phyloP scores from a whole-genome alignment of 805 yeast species.

The Clavispora asparagi region DNA sequence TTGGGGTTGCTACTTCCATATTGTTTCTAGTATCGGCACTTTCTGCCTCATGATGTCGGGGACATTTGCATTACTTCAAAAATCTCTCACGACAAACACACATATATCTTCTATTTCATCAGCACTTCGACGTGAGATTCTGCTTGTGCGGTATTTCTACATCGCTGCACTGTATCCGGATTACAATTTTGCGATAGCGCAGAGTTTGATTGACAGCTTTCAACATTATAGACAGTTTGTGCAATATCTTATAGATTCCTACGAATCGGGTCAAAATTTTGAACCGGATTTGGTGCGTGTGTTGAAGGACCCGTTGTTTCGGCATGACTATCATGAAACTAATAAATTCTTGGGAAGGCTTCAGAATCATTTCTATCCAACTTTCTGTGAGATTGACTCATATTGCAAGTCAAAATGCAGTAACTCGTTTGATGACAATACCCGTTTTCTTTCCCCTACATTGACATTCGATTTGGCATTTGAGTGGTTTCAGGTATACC shows the following conservation, averaged over 20 bases:
- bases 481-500: conserved; percentile 33
- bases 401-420: conserved; percentile 13
- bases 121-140: conserved; percentile 15
- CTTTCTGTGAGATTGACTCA: conserved; percentile 20
- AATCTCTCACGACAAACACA: conserved; percentile 19
- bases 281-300: conserved; percentile 3
- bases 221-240: conserved; percentile 22
- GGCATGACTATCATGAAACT: conserved; percentile 21
- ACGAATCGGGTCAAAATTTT: conserved; percentile 6
- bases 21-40: conserved; percentile 28
- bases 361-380: conserved; percentile 22
- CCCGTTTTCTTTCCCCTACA: conserved; percentile 24
- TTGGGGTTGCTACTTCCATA: conserved; percentile 30
- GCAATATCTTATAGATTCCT: conserved; percentile 3
- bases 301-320: conserved; percentile 10
- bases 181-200: conserved; percentile 26
- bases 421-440: conserved; percentile 12
- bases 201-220: conserved; percentile 22
- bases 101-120: conserved; percentile 15
- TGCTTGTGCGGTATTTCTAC: conserved; percentile 19
- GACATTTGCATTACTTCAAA: conserved; percentile 26
- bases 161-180: conserved; percentile 27
- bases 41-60: conserved; percentile 31
- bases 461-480: conserved; percentile 28
- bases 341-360: conserved; percentile 25